Conservation (phyloP, 305 asterid genomes). For the Solanum hybrid region DNA sequence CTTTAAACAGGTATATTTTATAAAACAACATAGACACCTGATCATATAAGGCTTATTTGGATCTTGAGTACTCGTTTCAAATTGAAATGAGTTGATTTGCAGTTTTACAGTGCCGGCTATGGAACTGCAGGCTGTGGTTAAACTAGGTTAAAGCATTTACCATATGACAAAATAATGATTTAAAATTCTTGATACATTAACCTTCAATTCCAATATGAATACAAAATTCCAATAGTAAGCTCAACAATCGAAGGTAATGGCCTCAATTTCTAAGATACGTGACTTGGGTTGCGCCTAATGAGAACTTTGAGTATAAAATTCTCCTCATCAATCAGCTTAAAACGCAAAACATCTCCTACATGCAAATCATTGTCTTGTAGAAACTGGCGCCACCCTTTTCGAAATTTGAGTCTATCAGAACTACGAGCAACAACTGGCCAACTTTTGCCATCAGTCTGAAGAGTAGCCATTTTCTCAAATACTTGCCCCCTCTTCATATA, state of each 20-base stretch:
- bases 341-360: not conserved
- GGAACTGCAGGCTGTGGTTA: not conserved
- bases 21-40: not conserved
- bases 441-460: not conserved
- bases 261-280: not conserved
- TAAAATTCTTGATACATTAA: not conserved
- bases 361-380: not conserved
- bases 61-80: not conserved
- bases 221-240: not conserved
- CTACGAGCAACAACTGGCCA: not conserved
- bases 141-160: not conserved
- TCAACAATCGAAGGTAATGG: not conserved
- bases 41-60: not conserved
- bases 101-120: not conserved
- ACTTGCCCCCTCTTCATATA: not conserved
- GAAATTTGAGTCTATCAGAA: not conserved
- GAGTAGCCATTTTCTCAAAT: not conserved
- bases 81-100: not conserved
- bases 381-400: not conserved
- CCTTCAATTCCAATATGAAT: not conserved
- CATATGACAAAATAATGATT: not conserved
- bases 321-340: not conserved
- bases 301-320: not conserved
- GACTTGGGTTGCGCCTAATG: not conserved
- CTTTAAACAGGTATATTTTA: not conserved